Conservation (phyloP, 2,329 filamentous ascomycete species). For the Daldinia sp. region DNA sequence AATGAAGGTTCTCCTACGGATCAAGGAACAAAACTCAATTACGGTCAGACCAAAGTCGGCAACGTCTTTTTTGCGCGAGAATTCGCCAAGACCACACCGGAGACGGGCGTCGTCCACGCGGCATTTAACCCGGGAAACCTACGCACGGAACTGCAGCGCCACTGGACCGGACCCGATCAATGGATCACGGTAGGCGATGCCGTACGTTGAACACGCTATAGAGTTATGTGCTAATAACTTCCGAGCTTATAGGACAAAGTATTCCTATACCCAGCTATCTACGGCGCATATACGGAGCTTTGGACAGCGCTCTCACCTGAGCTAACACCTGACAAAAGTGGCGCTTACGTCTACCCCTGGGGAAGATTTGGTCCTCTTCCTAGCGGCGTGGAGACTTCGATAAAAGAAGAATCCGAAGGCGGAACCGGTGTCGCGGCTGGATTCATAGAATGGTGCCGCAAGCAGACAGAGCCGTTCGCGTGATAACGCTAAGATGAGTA, state of each 20-base stretch:
- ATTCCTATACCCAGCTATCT: slow-evolving; percentile 15
- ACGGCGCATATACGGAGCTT: slow-evolving; percentile 33
- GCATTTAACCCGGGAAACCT: slow-evolving; percentile 41
- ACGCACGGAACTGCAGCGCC: slow-evolving; percentile 30
- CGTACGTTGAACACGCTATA: no score
- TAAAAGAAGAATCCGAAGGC: slow-evolving; percentile 17
- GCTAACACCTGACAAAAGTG: slow-evolving; percentile 31
- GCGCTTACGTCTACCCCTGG: slow-evolving; percentile 37
- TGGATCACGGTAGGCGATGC: slow-evolving; percentile 21
- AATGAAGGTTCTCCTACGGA: slow-evolving; percentile 26
- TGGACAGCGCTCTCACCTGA: slow-evolving; percentile 28
- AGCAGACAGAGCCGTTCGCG: slow-evolving; percentile 23
- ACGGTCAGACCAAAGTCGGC: slow-evolving; percentile 37
- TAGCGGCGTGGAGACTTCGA: slow-evolving; percentile 17
- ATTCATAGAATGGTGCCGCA: slow-evolving; percentile 30
- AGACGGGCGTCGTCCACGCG: slow-evolving; percentile 36
- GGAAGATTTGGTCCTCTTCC: slow-evolving; percentile 32
- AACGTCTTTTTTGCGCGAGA: slow-evolving; percentile 36
- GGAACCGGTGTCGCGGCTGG: slow-evolving; percentile 24
- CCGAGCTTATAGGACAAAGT: slow-evolving; percentile 5
- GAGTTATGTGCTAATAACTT: not conserved
- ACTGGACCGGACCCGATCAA: slow-evolving; percentile 13
- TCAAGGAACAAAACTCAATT: slow-evolving; percentile 26
- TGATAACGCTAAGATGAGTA: not conserved
- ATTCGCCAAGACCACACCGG: slow-evolving; percentile 29